These are phyloP conservation scores for Rosa multiflora DNA, from an alignment of 306 rosid genomes.

Conservation along the genomic window DNA sequence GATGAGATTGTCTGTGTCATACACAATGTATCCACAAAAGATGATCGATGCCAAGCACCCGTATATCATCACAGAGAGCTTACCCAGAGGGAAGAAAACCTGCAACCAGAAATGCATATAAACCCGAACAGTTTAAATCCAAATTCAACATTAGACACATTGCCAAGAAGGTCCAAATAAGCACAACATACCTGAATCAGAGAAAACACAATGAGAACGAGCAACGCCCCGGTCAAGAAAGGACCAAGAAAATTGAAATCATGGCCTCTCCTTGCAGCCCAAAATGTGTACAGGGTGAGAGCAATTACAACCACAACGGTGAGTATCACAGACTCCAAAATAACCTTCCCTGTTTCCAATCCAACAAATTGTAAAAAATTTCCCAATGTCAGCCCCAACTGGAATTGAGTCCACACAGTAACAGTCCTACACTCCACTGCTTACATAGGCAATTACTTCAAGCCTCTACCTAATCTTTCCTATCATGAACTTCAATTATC, in stretches of 20 bases:
- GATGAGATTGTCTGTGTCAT: constrained; percentile 82
- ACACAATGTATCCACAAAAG: constrained; percentile 82
- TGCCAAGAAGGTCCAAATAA: constrained; percentile 11
- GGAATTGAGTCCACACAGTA: no score
- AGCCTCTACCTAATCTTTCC: not conserved
- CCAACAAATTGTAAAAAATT: not conserved
- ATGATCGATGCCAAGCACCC: constrained; percentile 75
- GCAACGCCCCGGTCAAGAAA: constrained; percentile 64
- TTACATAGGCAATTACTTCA: not conserved
- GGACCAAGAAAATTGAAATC: constrained; percentile 91
- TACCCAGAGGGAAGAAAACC: constrained; percentile 69
- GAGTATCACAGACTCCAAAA: constrained; percentile 70
- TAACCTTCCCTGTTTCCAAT: constrained; percentile 65
- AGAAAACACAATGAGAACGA: constrained; percentile 60
- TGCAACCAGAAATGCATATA: constrained; percentile 8
- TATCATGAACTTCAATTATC: not conserved
- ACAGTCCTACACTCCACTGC: not conserved
- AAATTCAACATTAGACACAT: not conserved
- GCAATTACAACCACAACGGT: constrained; percentile 73
- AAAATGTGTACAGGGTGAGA: constrained; percentile 80
- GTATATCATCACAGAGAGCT: constrained; percentile 57
- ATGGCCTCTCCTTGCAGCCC: constrained; percentile 87
- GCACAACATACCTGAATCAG: constrained; percentile 65
- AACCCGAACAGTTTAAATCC: not conserved
- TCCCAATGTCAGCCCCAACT: not conserved